Percentiles rank a stretch among this genome's conserved stretches.
phyloP scores from a whole-genome alignment of 805 yeast species.

The Nakazawaea laoshanensis region DNA sequence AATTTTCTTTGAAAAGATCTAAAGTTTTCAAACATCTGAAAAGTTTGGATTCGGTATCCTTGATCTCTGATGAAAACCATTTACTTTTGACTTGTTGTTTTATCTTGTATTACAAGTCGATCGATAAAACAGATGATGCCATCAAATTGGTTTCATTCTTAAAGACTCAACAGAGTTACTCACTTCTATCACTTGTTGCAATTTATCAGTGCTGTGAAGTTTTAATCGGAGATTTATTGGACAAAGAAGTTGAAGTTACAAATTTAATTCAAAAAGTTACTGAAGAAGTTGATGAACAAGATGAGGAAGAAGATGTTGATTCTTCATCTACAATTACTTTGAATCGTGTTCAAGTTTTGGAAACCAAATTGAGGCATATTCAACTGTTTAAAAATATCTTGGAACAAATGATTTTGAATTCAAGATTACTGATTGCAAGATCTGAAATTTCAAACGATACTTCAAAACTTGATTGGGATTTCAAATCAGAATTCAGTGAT shows the following conservation, averaged over 20 bases:
- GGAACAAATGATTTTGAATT: conserved; percentile 16
- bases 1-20: not conserved
- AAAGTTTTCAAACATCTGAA: not conserved
- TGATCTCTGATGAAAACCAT: conserved; percentile 20
- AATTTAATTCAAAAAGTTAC: not conserved
- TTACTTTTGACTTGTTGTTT: conserved; percentile 21
- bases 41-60: conserved; percentile 4
- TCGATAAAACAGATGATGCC: conserved; percentile 14
- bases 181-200: conserved; percentile 21
- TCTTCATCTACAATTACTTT: conserved; percentile 5
- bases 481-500: conserved; percentile 22
- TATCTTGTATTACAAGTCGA: conserved; percentile 19
- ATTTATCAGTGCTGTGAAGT: conserved; percentile 16
- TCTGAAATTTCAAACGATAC: conserved; percentile 14
- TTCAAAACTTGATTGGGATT: conserved; percentile 17
- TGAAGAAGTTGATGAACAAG: conserved; percentile 5
- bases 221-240: conserved; percentile 15
- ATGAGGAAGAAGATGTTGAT: conserved; percentile 7
- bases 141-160: conserved; percentile 18
- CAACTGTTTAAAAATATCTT: conserved; percentile 12
- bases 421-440: conserved; percentile 16
- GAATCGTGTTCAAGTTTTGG: conserved; percentile 2
- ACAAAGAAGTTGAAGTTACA: conserved; percentile 1
- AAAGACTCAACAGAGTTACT: conserved; percentile 13
- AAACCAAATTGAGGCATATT: conserved; percentile 4